Base-by-base conservation (phyloP, 2,329 filamentous ascomycete species). In the Aspergillus pseudoglaucus region DNA sequence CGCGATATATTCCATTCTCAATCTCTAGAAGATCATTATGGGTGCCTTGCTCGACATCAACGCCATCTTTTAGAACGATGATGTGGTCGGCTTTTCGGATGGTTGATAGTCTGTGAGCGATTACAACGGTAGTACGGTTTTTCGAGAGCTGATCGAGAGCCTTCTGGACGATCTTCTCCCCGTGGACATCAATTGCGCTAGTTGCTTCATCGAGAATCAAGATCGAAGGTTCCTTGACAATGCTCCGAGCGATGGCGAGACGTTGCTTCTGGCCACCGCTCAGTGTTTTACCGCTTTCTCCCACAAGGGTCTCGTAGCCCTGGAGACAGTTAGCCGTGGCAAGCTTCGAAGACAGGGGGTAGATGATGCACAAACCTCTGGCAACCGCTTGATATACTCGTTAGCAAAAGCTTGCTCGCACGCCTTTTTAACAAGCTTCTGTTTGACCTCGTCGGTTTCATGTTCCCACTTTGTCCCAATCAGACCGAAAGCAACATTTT, bases 261-360 rank as follows among this genome's bases (percentile, higher is more conserved):
- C 89, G 80, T 63, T 94, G 88, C n/a, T 87, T 80, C 63, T 95
- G 88, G 1, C 89, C 89, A n/a, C 88, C 86, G 9, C 85, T 89
- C 1, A 94, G 72, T 61, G 87, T 88, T 42, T 85, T 84, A 4
- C 88, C 88, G 23, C 79, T 79, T 60, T 91, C 87, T 1, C 88
- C 88, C 1, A 93, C 87, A 7, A 79, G 68, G 0, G 88, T 89
- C 4, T 85, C 77, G 59, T 90, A 90, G 1, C 82, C 80, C 71
- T 87, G 33, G 4, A 33, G n/a, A 43, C 37, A 33, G 9, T 17
- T 23, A 14, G 25, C 39, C 25, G 2, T 3, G 10, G 25, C 20
- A 20, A 30, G 5, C 4, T 12, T 12, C 10, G 41, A 20, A 42
- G 2, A 12, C 42, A 4, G 46, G 14, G 22, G 23, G 7, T 33